These are phyloP conservation scores for Polytrichum commune DNA, from an alignment of 225 moss, liverwort and hornwort species.

Conservation along the genomic window DNA sequence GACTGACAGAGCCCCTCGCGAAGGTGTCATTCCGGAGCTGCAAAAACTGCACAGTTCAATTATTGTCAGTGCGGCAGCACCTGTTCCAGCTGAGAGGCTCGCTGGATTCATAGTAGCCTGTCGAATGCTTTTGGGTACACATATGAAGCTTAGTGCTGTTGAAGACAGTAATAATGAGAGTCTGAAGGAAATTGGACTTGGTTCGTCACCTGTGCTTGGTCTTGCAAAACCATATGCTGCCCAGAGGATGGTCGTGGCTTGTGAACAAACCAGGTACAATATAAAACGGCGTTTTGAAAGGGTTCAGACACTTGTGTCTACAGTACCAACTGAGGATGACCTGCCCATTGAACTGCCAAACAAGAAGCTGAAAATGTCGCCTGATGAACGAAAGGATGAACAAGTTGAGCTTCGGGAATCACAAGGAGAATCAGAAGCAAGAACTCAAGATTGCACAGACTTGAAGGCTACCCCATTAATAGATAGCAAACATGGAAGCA, in stretches of 20 bases:
- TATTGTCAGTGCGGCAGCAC: conserved; percentile 21
- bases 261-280: conserved; percentile 76
- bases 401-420: not conserved
- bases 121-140: conserved; percentile 80
- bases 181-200: conserved; percentile 31
- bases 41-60: conserved; percentile 14
- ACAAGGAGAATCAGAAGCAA: not conserved
- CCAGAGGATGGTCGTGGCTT: conserved; percentile 68
- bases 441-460: not conserved
- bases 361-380: conserved; percentile 40
- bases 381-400: conserved; percentile 13
- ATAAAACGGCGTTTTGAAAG: conserved; percentile 42
- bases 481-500: not conserved
- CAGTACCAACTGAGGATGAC: conserved; percentile 14
- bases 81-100: conserved; percentile 77
- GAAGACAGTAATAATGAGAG: conserved; percentile 29
- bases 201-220: conserved; percentile 42
- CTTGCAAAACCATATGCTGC: conserved; percentile 56
- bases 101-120: conserved; percentile 90
- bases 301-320: conserved; percentile 20
- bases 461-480: not conserved
- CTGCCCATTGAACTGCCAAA: conserved; percentile 17
- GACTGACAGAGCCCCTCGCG: conserved; percentile 20
- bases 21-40: conserved; percentile 14
- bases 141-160: conserved; percentile 28